These are phyloP conservation scores for Orbilia brochopaga DNA, from an alignment of 2,329 filamentous ascomycete species.

Conservation along the genomic window DNA sequence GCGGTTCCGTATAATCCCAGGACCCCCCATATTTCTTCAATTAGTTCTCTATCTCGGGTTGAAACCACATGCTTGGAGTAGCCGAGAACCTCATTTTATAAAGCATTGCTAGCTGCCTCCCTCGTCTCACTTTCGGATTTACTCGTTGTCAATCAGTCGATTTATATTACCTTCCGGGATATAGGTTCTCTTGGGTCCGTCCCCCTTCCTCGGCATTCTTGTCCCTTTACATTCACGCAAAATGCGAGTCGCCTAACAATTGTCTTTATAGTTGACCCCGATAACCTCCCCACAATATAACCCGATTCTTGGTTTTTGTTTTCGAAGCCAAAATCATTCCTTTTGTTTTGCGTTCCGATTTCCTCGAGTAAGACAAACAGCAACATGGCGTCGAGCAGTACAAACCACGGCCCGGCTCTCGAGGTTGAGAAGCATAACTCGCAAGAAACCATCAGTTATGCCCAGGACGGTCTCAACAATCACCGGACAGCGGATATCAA, in stretches of 20 bases:
- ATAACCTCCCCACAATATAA: not conserved
- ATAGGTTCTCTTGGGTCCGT: not conserved
- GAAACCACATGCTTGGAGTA: slow-evolving; percentile 5
- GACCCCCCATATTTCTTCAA: not conserved
- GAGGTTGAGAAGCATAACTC: slow-evolving; percentile 22
- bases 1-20: not conserved
- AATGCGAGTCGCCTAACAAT: not conserved
- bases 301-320: not conserved
- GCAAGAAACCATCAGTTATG: slow-evolving; percentile 4
- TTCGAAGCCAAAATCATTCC: not conserved
- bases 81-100: slow-evolving; percentile 31
- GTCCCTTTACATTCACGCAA: not conserved
- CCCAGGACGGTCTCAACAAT: slow-evolving; percentile 1
- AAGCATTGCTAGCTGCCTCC: slow-evolving; percentile 45
- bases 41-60: slow-evolving; percentile 8
- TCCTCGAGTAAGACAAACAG: not conserved
- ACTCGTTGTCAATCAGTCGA: slow-evolving; percentile 3
- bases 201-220: not conserved
- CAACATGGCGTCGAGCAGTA: slow-evolving; percentile 20
- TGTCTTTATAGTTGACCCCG: slow-evolving; percentile 1
- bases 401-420: slow-evolving; percentile 11
- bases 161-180: slow-evolving; percentile 3
- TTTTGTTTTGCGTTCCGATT: not conserved
- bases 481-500: slow-evolving; percentile 18
- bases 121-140: slow-evolving; percentile 21